Evolutionary conservation across 2,329 filamentous ascomycete genomes (phyloP).

Genomic region (Penicillium rolfsii): DNA sequence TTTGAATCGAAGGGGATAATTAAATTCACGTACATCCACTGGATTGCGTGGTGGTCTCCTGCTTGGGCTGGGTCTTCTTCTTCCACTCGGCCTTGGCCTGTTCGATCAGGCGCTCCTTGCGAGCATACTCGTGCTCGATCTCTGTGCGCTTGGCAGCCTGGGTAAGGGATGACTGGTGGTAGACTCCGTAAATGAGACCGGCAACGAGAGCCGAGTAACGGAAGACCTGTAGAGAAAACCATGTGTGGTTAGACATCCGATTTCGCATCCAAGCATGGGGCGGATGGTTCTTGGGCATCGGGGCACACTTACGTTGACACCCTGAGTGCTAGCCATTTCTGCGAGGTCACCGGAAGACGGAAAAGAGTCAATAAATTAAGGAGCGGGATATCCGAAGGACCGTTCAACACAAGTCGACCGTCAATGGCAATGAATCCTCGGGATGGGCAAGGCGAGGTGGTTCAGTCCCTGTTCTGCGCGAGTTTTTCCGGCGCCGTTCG

Average conservation of each 20-base stretch:
- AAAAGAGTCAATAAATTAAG: slow-evolving; percentile 34
- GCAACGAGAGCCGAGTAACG: slow-evolving; percentile 92
- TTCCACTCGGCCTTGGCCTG: slow-evolving; percentile 89
- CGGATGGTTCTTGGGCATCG: slow-evolving; percentile 23
- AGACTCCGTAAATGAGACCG: slow-evolving; percentile 93
- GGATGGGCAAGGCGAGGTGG: slow-evolving; percentile 37
- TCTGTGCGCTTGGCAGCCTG: slow-evolving; percentile 70
- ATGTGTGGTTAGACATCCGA: slow-evolving; percentile 24
- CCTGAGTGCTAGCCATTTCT: slow-evolving; percentile 66
- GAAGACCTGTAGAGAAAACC: slow-evolving; percentile 69
- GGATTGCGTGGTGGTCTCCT: slow-evolving; percentile 44
- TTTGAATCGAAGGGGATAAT: not conserved
- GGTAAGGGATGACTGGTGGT: slow-evolving; percentile 83
- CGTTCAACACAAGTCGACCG: slow-evolving; percentile 39
- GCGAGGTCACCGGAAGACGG: slow-evolving; percentile 49
- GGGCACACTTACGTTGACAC: slow-evolving; percentile 63
- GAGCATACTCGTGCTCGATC: slow-evolving; percentile 80
- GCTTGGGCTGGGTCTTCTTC: slow-evolving; percentile 67
- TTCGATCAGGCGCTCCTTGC: slow-evolving; percentile 88
- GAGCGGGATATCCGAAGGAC: slow-evolving; percentile 36
- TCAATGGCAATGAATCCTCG: slow-evolving; percentile 44
- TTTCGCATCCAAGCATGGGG: slow-evolving; percentile 20
- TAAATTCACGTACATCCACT: slow-evolving; percentile 39
- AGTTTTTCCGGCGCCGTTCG: slow-evolving; percentile 47
- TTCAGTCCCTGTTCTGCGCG: slow-evolving; percentile 44